A percentile compares a stretch with the other conserved stretches of the same genome.
phyloP scores from a whole-genome alignment of 1,139 yeast genomes.

The Saccharomyces pastorianus region DNA sequence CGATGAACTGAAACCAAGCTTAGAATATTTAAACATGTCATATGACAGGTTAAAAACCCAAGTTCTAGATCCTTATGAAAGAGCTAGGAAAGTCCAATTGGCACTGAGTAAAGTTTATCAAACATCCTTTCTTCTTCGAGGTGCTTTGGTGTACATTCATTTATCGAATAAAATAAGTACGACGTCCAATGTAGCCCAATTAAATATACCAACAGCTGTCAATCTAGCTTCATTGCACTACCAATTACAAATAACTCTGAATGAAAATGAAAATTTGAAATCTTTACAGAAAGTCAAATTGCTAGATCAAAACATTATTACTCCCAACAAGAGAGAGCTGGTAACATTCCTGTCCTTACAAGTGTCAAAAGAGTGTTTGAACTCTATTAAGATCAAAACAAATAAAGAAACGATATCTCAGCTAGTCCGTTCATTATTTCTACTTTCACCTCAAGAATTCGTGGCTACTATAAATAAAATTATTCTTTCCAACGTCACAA shows the following conservation, averaged over 20 bases:
- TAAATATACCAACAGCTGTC: conserved; percentile 10
- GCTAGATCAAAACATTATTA: conserved; percentile 34
- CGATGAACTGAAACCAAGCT: conserved; percentile 41
- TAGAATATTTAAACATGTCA: conserved; percentile 52
- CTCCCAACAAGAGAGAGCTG: conserved; percentile 28
- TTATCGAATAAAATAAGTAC: conserved; percentile 55
- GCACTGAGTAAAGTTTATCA: conserved; percentile 63
- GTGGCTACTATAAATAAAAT: conserved; percentile 25
- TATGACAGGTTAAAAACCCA: conserved; percentile 60
- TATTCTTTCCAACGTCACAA: conserved; percentile 25
- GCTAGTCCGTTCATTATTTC: conserved; percentile 14
- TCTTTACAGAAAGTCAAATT: conserved; percentile 41
- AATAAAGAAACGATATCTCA: conserved; percentile 19
- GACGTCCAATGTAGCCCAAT: conserved; percentile 9
- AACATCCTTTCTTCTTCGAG: conserved; percentile 59
- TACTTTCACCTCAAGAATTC: conserved; percentile 23
- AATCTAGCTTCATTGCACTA: conserved; percentile 29
- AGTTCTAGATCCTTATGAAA: conserved; percentile 61
- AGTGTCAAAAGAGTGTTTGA: conserved; percentile 15
- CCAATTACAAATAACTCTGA: conserved; percentile 34
- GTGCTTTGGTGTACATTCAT: conserved; percentile 59
- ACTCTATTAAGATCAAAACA: conserved; percentile 11
- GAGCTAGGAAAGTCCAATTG: conserved; percentile 47
- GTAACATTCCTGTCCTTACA: conserved; percentile 23
- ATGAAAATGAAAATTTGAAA: conserved; percentile 37